Evolutionary conservation across 139 green algal species (phyloP), one percentile per base, ranked within the genome.

Genomic region (Mesostigma viride): DNA sequence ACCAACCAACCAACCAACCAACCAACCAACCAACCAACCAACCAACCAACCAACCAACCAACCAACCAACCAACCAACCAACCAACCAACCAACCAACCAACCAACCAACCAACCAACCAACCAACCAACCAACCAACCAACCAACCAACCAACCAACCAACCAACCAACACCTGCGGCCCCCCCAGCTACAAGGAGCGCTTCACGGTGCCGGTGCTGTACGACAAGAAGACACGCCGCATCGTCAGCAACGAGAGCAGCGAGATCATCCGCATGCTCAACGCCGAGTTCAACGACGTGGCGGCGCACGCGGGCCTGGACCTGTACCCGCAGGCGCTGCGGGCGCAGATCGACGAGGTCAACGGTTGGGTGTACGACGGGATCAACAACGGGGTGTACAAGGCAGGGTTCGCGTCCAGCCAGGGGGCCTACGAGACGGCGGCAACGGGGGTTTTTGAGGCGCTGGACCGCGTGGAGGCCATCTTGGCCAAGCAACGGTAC

Each of bases 341-440:
- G 1, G n/a, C 30, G 3, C 22, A 44, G 27, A 78, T 81, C 24
- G 70, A 78, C 28, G 71, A 73, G 40, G 62, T 79, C 22, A 75
- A 95, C 71, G 71, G 76, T 31, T 95, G 88, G 88, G 71, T 92
- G 0, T 95, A 94, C 66, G 69, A 79, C 4, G 58, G 22, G 35
- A 94, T 97, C 75, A 97, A 96, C 85, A 97, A 96, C 62, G 91
- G 90, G 3, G 91, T 95, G 22, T 97, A 97, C 80, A 66, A 85
- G 14, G 92, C 83, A 47, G 91, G 91, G n/a, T 97, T 97, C 80
- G 91, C 91, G 0, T 76, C 65, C 1, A 76, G 62, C 32, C 91
- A 97, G 71, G 75, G 77, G 56, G 83, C 89, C 0, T 96, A 96
- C 76, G 88, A 96, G 24, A 31, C 62, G 59, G 35, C 36, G 11